Base-by-base conservation (phyloP, 176 grass and related monocot species). In the Cenchrus purpureus region DNA sequence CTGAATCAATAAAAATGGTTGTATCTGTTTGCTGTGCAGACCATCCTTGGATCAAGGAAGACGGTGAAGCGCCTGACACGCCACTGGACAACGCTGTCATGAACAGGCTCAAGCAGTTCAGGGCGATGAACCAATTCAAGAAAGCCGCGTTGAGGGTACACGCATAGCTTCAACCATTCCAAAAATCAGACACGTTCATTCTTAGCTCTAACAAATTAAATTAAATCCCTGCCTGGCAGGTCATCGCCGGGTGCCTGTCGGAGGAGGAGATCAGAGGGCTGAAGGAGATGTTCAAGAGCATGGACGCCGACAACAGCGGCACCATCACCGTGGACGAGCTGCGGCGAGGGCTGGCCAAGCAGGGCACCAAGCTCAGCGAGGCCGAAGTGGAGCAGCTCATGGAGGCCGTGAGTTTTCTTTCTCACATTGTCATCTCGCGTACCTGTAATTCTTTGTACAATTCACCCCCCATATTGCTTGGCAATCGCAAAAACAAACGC, bases 51-150 rank as follows among this genome's bases (percentile, higher is more conserved):
- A 97, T 97, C 80, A 97, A 93, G 80, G 94, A 97, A 84, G 94
- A 97, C 29, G 94, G 94, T 7, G 94, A 97, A 20, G 94, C 94
- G 25, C 94, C 94, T 7, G 94, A 97, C 71, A 97, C 94, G 37
- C 91, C 79, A 15, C 82, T 97, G 40, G 94, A 97, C 50, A 97
- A 97, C 53, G 91, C 89, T n/a, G 89, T 97, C 68, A 88, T 93
- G 81, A 93, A 76, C 69, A 84, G 91, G 82, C 86, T 97, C 73
- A 94, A 97, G 86, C 91, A 97, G 82, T 97, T 97, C 89, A 97
- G 69, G 90, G 91, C 89, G 0, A 97, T 97, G 94, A 97, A 97
- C 84, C 94, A 97, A 62, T 97, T 97, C 89, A 97, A 97, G 86
- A 97, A 97, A 70, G 94, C 94, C 22, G 94, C 94, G 44, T 85